These are phyloP conservation scores for Rhinocladiella mackenziei DNA, from an alignment of 2,329 filamentous ascomycete species.

Conservation along the genomic window DNA sequence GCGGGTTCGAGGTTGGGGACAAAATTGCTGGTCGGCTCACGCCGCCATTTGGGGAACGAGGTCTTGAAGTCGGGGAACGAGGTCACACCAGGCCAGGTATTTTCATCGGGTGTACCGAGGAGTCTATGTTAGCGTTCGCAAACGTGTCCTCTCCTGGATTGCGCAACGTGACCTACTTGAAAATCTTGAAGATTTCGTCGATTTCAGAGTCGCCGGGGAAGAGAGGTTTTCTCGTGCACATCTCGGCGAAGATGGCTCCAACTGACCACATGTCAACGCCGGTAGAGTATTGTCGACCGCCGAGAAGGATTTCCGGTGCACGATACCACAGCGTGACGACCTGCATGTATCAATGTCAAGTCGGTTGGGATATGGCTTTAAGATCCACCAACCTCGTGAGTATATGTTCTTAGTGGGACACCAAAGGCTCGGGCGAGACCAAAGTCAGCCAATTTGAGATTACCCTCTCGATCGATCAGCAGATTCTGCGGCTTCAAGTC, in stretches of 20 bases:
- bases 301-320: constrained; percentile 82
- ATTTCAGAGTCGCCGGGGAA: constrained; percentile 93
- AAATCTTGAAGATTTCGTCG: constrained; percentile 92
- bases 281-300: constrained; percentile 86
- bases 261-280: constrained; percentile 96
- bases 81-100: constrained; percentile 85
- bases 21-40: constrained; percentile 62
- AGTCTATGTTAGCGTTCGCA: constrained; percentile 48
- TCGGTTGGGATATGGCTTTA: neutral
- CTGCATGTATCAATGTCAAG: constrained; percentile 13
- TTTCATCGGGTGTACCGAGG: constrained; percentile 78
- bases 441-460: constrained; percentile 87
- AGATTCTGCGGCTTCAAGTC: constrained; percentile 90
- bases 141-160: constrained; percentile 2
- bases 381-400: constrained; percentile 63
- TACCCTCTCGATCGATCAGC: constrained; percentile 79
- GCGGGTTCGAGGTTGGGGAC: constrained; percentile 69
- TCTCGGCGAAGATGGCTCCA: constrained; percentile 92
- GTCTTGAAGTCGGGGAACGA: constrained; percentile 91
- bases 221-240: constrained; percentile 88
- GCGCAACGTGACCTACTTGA: constrained; percentile 58
- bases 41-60: constrained; percentile 86
- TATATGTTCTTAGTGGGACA: constrained; percentile 85
- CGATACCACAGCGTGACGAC: constrained; percentile 57
- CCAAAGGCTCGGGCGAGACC: constrained; percentile 85